Evolutionary conservation across 768 basidiomycete genomes (phyloP).

Genomic region (Cyathus striatus): DNA sequence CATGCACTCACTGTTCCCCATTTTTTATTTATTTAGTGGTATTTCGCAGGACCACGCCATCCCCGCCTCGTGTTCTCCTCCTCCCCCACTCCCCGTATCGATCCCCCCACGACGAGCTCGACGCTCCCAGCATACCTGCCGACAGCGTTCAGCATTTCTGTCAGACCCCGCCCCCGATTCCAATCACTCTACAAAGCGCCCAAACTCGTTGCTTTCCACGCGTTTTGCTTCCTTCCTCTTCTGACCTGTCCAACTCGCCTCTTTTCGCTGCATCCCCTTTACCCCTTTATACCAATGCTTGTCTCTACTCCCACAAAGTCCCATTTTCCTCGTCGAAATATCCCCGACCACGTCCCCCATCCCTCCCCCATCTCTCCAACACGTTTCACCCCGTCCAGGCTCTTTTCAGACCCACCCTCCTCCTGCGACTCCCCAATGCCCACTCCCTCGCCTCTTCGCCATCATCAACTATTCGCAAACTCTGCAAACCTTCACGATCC

Average conservation of each 20-base stretch:
- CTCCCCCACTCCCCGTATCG: slow-evolving; percentile 21
- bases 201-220: no score
- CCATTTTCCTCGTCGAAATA: slow-evolving; percentile 23
- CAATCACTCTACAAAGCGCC: no score
- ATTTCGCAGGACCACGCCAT: slow-evolving; percentile 7
- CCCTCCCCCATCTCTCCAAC: slow-evolving; percentile 30
- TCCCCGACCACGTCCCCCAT: slow-evolving; percentile 20
- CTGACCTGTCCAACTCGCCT: no score
- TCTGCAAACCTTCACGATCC: slow-evolving; percentile 24
- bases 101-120: slow-evolving; percentile 6
- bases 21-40: slow-evolving; percentile 22
- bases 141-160: slow-evolving; percentile 4
- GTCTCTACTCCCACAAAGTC: slow-evolving; percentile 38
- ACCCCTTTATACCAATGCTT: slow-evolving; percentile 42
- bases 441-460: slow-evolving; percentile 58
- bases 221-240: no score
- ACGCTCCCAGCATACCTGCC: slow-evolving; percentile 3
- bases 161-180: slow-evolving; percentile 3
- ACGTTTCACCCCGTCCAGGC: slow-evolving; percentile 30
- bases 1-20: slow-evolving; percentile 3
- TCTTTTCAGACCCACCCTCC: slow-evolving; percentile 15
- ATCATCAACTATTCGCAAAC: slow-evolving; percentile 35
- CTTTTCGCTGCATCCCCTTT: no score
- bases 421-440: slow-evolving; percentile 55
- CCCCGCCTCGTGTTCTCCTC: slow-evolving; percentile 14